phyloP scores from a whole-genome alignment of 2,329 filamentous ascomycete genomes.

The Rutstroemia sp. region DNA sequence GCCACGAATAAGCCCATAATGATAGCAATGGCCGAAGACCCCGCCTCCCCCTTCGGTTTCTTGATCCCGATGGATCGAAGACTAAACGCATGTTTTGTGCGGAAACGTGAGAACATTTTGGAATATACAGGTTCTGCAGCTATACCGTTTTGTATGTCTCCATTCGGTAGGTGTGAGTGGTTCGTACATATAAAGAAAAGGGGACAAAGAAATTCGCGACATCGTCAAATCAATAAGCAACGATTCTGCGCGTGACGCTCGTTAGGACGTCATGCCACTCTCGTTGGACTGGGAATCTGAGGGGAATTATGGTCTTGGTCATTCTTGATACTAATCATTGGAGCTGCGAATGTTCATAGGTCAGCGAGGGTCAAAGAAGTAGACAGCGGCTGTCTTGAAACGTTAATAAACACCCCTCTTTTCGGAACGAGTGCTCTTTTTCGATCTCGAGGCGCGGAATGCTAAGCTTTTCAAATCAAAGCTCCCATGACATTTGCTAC shows the following conservation, averaged over 20 bases:
- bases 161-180: background rate
- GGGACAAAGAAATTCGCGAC: background rate
- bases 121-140: background rate
- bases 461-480: too few relatives aligned
- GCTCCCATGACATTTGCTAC: too few relatives aligned
- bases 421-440: too few relatives aligned
- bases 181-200: background rate
- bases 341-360: too few relatives aligned
- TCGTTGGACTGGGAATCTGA: too few relatives aligned
- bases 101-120: background rate
- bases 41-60: slow-evolving; percentile 44
- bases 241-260: background rate
- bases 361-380: too few relatives aligned
- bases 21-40: slow-evolving; percentile 54
- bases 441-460: too few relatives aligned
- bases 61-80: slow-evolving; percentile 22
- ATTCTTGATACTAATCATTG: too few relatives aligned
- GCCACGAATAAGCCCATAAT: slow-evolving; percentile 53
- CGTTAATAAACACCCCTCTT: too few relatives aligned
- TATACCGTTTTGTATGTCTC: background rate
- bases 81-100: background rate
- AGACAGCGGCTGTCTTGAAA: too few relatives aligned
- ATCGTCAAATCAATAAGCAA: background rate
- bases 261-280: background rate
- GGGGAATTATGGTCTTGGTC: too few relatives aligned